Conservation (phyloP, 495 filamentous ascomycete species). For the Trichoderma virens region DNA sequence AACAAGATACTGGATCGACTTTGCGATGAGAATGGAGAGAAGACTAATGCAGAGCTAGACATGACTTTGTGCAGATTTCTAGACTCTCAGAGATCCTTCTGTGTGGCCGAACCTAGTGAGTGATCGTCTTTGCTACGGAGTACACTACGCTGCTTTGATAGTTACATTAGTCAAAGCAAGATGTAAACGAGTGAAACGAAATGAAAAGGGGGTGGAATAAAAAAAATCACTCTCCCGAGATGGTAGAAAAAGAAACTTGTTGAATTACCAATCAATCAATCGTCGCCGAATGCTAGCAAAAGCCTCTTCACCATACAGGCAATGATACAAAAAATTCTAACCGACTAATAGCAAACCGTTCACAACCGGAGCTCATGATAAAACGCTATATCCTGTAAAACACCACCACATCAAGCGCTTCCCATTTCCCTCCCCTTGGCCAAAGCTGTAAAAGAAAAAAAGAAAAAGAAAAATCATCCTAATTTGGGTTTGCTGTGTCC, state of each 20-base stretch:
- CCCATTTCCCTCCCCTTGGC: neutral
- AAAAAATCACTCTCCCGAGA: too few relatives aligned
- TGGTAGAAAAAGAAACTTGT: neutral
- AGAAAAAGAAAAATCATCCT: neutral
- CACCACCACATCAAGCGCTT: neutral
- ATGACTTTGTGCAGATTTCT: too few relatives aligned
- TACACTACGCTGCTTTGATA: too few relatives aligned
- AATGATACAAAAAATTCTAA: neutral
- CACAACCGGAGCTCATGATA: neutral
- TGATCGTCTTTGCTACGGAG: too few relatives aligned
- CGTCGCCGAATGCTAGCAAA: neutral
- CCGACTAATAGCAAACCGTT: too few relatives aligned
- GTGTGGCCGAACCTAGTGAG: neutral
- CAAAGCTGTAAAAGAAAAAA: neutral
- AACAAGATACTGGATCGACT: neutral
- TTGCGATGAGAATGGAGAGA: neutral
- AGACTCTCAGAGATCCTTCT: neutral
- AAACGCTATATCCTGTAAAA: neutral
- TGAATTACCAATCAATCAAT: neutral
- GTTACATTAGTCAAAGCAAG: too few relatives aligned
- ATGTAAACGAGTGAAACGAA: neutral
- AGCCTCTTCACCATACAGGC: neutral
- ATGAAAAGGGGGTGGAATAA: neutral
- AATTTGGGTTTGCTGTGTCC: neutral
- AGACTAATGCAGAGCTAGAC: neutral